phyloP scores from a whole-genome alignment of 1,139 yeast genomes.

The Hyphopichia pseudoburtonii region DNA sequence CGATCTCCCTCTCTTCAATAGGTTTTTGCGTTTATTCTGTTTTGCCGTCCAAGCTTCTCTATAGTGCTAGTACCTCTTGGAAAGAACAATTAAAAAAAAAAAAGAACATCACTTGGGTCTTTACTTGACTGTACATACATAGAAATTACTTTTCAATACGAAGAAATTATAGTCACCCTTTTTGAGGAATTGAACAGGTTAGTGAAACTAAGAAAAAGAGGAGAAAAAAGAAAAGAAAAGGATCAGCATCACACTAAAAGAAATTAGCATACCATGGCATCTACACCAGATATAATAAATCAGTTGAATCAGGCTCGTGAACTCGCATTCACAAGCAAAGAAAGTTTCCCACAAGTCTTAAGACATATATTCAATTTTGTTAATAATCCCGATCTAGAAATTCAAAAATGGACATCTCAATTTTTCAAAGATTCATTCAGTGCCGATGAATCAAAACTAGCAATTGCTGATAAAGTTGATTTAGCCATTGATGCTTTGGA shows the following conservation, averaged over 20 bases:
- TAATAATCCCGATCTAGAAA: slow-evolving; percentile 28
- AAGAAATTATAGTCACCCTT: too few relatives aligned
- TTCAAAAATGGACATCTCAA: slow-evolving; percentile 48
- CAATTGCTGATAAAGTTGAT: slow-evolving; percentile 37
- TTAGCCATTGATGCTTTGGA: slow-evolving; percentile 43
- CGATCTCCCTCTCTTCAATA: too few relatives aligned
- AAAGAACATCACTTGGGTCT: too few relatives aligned
- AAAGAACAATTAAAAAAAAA: too few relatives aligned
- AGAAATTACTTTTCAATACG: too few relatives aligned
- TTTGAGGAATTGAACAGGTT: too few relatives aligned
- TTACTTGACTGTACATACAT: too few relatives aligned
- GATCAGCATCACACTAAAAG: background rate
- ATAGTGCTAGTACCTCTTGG: too few relatives aligned
- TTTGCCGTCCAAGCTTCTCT: too few relatives aligned
- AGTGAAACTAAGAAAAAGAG: too few relatives aligned
- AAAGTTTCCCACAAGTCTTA: slow-evolving; percentile 52
- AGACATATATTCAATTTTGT: slow-evolving; percentile 51
- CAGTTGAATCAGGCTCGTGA: slow-evolving; percentile 53
- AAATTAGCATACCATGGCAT: slow-evolving; percentile 3
- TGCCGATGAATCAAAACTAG: slow-evolving; percentile 25
- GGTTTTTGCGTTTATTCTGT: too few relatives aligned
- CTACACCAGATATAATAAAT: slow-evolving; percentile 23
- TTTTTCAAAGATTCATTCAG: slow-evolving; percentile 47
- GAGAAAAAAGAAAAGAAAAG: background rate
- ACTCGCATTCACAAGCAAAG: slow-evolving; percentile 46